phyloP scores from a whole-genome alignment of 176 grass and related monocot genomes.

The Puya raimondii region DNA sequence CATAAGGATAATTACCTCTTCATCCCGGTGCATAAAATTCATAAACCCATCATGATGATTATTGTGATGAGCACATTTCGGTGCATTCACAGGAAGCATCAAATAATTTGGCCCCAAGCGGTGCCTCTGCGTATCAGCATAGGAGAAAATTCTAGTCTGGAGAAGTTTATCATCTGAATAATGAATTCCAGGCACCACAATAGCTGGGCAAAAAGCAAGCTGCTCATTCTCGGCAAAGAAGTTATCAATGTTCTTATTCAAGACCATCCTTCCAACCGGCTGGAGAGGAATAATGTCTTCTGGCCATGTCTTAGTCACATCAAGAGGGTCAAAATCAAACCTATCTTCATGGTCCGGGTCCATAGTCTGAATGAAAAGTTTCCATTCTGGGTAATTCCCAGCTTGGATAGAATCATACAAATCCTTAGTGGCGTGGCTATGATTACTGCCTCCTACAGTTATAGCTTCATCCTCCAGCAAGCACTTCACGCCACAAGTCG shows the following conservation, averaged over 20 bases:
- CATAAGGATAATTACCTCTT: slow-evolving; percentile 44
- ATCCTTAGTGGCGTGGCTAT: slow-evolving; percentile 85
- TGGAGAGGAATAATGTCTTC: slow-evolving; percentile 77
- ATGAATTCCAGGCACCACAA: slow-evolving; percentile 74
- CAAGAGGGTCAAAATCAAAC: slow-evolving; percentile 73
- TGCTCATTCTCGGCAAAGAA: slow-evolving; percentile 82
- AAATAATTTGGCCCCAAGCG: slow-evolving; percentile 76
- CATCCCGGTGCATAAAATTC: slow-evolving; percentile 94
- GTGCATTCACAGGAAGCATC: slow-evolving; percentile 83
- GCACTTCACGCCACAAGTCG: slow-evolving; percentile 74
- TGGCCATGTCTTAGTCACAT: slow-evolving; percentile 86
- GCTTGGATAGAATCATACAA: slow-evolving; percentile 67
- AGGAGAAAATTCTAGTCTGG: slow-evolving; percentile 81
- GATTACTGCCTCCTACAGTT: slow-evolving; percentile 60
- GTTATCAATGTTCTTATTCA: slow-evolving; percentile 88
- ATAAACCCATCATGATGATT: slow-evolving; percentile 81
- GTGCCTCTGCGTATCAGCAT: slow-evolving; percentile 85
- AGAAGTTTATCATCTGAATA: slow-evolving; percentile 94
- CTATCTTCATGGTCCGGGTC: slow-evolving; percentile 62
- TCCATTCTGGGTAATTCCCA: slow-evolving; percentile 76
- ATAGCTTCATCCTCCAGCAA: slow-evolving; percentile 81
- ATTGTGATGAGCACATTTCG: slow-evolving; percentile 78
- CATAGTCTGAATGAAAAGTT: slow-evolving; percentile 71
- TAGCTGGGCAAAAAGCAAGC: slow-evolving; percentile 80
- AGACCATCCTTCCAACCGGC: slow-evolving; percentile 74